A percentile compares a stretch with the other conserved stretches of the same genome.
Conservation (phyloP, 495 filamentous ascomycete genomes). For the Tetracladium marchalianum region DNA sequence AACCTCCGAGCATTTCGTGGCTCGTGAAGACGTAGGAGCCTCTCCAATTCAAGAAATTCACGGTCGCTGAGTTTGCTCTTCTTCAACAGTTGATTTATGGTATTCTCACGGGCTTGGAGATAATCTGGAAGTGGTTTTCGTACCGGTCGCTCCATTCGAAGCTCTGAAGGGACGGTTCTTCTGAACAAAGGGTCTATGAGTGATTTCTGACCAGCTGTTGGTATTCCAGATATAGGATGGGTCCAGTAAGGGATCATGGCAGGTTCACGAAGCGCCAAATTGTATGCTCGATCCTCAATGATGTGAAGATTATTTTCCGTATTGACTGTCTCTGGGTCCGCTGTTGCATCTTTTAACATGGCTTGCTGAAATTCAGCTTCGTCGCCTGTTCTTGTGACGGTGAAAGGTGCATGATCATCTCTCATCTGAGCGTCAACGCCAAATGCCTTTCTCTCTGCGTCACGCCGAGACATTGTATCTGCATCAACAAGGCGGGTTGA, state of each 20-base stretch:
- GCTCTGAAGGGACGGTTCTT: neutral
- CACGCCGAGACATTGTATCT: neutral
- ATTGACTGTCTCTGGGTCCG: conserved; percentile 2
- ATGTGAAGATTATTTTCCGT: conserved; percentile 5
- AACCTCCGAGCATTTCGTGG: too few relatives aligned
- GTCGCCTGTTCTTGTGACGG: conserved; percentile 4
- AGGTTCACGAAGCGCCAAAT: conserved; percentile 10
- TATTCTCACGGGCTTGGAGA: neutral
- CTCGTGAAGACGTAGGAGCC: too few relatives aligned
- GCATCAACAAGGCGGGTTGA: conserved; percentile 8
- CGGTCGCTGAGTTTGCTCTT: neutral
- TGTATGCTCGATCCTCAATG: conserved; percentile 11
- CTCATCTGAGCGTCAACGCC: conserved; percentile 10
- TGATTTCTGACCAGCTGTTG: conserved; percentile 1
- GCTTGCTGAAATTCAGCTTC: conserved; percentile 8
- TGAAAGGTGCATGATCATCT: conserved; percentile 14
- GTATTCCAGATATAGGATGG: conserved; percentile 13
- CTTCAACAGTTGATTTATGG: conserved; percentile 1
- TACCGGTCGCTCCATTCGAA: neutral
- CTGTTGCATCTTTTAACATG: neutral
- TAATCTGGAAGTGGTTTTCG: conserved; percentile 1
- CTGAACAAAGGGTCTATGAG: neutral
- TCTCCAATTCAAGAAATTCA: too few relatives aligned
- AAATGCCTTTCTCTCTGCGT: neutral
- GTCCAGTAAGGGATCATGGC: conserved; percentile 14